phyloP scores from a whole-genome alignment of 2,329 filamentous ascomycete genomes.

The Metarhizium anisopliae region DNA sequence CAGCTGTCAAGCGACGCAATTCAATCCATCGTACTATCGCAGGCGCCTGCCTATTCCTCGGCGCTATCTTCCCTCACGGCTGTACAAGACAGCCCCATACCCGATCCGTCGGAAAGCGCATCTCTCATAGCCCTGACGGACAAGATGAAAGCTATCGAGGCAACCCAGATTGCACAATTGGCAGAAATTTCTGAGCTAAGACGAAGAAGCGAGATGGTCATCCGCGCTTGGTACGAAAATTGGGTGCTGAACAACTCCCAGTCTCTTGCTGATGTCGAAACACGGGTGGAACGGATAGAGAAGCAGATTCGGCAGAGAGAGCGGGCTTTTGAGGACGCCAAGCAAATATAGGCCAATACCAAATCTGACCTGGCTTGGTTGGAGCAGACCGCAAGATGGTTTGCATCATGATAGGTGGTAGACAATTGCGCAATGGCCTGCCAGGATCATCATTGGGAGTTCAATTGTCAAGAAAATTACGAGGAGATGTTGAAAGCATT shows the following conservation, averaged over 20 bases:
- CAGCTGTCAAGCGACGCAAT: constrained; percentile 43
- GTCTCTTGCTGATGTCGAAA: constrained; percentile 63
- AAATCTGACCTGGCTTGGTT: no score
- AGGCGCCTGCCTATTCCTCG: constrained; percentile 45
- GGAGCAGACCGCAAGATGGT: no score
- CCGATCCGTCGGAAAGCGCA: constrained; percentile 45
- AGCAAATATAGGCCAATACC: constrained; percentile 18
- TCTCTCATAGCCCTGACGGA: constrained; percentile 49
- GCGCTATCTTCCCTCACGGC: constrained; percentile 50
- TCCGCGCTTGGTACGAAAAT: constrained; percentile 67
- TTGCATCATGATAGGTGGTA: no score
- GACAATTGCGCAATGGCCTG: no score
- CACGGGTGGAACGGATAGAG: constrained; percentile 57
- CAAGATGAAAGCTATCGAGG: constrained; percentile 52
- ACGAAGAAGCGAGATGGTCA: constrained; percentile 50
- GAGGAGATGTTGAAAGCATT: background rate
- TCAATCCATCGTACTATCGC: constrained; percentile 45
- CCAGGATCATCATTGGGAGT: background rate
- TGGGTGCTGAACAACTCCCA: constrained; percentile 60
- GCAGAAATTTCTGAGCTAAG: constrained; percentile 55
- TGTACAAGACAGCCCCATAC: constrained; percentile 45
- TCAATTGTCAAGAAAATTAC: background rate
- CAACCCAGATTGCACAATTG: constrained; percentile 52
- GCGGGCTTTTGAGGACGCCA: constrained; percentile 43
- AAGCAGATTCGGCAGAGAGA: constrained; percentile 56